Base-by-base conservation (phyloP, 176 grass and related monocot genomes). In the Otatea glauca region DNA sequence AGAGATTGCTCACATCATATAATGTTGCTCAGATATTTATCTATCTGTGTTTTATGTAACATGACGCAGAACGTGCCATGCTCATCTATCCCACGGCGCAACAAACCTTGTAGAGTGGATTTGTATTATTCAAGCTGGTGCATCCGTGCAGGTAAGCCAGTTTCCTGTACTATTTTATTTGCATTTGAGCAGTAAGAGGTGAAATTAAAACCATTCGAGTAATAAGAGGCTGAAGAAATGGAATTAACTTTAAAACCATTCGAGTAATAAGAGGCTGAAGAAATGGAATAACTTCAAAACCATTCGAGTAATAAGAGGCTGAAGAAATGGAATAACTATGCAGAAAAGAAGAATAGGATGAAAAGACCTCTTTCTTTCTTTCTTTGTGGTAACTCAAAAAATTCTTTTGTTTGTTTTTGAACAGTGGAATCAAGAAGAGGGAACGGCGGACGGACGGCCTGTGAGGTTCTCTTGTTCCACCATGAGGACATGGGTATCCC, bases 401-500 rank as follows among this genome's bases (percentile, higher is more conserved):
- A 43, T 65, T 29, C 20, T 69, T 70, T 47, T 67, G 17, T 62
- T 59, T 59, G 41, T 50, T 27, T 25, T 75, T 86, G 27, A 86
- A 82, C 82, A 97, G 94, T 92, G 73, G 89, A 94, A 78, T 97
- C 94, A 37, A 91, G 56, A 83, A 88, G 79, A 92, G 83, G 87
- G 29, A 85, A 86, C 2, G 53, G 79, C 76, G 78, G 81, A 42
- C 80, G 78, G 73, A 90, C 88, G n/a, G 85, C 89, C 20, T 97
- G 94, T 18, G 94, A 97, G 87, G 86, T 97, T 73, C 74, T 94
- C 5, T 84, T 97, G 73, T 94, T 97, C 44, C 94, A 97, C 77
- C 79, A 94, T 32, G 94, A 97, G 90, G 92, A 97, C 72, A 97
- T 97, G 94, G 94, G 94, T 27, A 97, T 97, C 55, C 92, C 92